Evolutionary conservation across 2,329 filamentous ascomycete species (phyloP).

Genomic region (Fonsecaea pedrosoi): DNA sequence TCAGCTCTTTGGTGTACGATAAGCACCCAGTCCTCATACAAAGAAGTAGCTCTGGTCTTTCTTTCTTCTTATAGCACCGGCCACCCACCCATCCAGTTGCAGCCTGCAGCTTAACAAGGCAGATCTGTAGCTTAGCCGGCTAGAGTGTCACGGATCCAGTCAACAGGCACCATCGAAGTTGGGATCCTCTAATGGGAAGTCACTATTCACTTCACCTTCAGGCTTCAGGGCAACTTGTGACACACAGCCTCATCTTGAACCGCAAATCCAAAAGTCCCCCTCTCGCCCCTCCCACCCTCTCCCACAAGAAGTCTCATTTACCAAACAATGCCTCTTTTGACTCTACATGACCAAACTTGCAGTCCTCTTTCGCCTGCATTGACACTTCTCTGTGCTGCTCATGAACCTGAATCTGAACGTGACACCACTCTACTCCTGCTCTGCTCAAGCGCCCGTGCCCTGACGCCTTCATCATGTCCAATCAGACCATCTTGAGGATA

Average conservation of each 20-base stretch:
- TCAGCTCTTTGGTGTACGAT: background rate
- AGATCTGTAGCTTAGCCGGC: conserved; percentile 14
- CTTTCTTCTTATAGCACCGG: background rate
- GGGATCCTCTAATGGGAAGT: conserved; percentile 2
- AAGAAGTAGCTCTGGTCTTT: background rate
- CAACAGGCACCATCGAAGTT: background rate
- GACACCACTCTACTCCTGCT: background rate
- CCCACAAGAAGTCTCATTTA: background rate
- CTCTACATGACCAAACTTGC: background rate
- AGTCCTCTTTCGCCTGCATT: conserved; percentile 5
- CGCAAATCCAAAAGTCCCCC: background rate
- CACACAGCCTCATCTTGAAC: conserved; percentile 32
- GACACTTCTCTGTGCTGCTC: conserved; percentile 7
- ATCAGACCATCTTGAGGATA: conserved; percentile 87
- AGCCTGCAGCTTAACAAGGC: background rate
- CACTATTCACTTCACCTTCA: conserved; percentile 2
- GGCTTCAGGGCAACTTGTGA: conserved; percentile 23
- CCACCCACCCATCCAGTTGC: background rate
- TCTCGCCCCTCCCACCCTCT: conserved; percentile 1
- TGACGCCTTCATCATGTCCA: conserved; percentile 64
- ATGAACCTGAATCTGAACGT: conserved; percentile 13
- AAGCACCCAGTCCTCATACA: background rate
- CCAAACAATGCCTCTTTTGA: conserved; percentile 27
- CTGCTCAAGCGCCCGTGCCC: background rate
- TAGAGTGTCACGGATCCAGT: conserved; percentile 9